phyloP scores from a whole-genome alignment of 2,329 filamentous ascomycete species.

The Colletotrichum liriopes region DNA sequence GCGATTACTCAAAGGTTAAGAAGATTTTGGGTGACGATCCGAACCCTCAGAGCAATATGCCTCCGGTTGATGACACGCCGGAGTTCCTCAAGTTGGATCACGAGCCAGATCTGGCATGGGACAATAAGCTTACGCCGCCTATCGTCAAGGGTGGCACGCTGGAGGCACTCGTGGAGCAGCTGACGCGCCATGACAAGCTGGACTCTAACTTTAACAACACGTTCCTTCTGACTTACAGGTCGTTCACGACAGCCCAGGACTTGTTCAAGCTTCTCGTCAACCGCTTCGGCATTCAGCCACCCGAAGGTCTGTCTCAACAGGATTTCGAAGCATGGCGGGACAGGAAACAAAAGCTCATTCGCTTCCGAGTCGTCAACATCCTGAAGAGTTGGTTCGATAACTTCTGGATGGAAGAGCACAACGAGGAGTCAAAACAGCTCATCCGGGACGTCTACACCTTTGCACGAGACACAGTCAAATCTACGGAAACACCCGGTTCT shows the following conservation, averaged over 20 bases:
- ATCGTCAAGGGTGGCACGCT: constrained; percentile 91
- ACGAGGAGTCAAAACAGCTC: constrained; percentile 85
- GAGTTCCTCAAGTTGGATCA: constrained; percentile 89
- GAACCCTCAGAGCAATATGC: constrained; percentile 61
- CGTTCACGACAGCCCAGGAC: constrained; percentile 91
- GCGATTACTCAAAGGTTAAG: constrained; percentile 75
- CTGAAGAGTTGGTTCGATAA: constrained; percentile 98
- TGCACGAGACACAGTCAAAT: constrained; percentile 91
- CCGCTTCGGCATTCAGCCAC: constrained; percentile 93
- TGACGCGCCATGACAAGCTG: constrained; percentile 95
- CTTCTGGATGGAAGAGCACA: constrained; percentile 98
- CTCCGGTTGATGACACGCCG: constrained; percentile 81
- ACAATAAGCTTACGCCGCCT: constrained; percentile 82
- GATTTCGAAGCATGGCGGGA: constrained; percentile 93
- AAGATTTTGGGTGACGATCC: constrained; percentile 78
- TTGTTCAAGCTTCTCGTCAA: constrained; percentile 94
- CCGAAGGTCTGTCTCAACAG: constrained; percentile 80
- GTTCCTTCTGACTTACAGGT: constrained; percentile 96
- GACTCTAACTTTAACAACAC: constrained; percentile 98
- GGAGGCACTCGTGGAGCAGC: constrained; percentile 90
- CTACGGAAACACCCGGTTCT: constrained; percentile 92
- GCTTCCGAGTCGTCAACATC: constrained; percentile 97
- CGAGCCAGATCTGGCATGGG: constrained; percentile 91
- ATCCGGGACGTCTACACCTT: constrained; percentile 93
- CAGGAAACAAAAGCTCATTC: constrained; percentile 94